These are phyloP conservation scores for Myriosclerotinia scirpicola DNA, from an alignment of 2,329 filamentous ascomycete species.

Conservation along the genomic window DNA sequence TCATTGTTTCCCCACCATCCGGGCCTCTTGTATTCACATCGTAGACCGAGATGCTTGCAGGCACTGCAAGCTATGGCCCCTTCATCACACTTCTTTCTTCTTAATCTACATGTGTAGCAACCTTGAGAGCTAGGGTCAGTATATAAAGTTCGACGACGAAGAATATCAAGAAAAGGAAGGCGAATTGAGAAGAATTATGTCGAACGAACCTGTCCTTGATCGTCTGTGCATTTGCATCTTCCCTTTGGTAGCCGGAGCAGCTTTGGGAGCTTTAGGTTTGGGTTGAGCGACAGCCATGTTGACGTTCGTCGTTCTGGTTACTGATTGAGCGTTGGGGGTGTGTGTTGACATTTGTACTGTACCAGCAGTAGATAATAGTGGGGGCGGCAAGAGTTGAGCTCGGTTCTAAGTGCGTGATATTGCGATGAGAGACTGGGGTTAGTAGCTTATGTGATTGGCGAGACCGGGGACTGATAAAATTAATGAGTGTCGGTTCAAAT, in stretches of 20 bases:
- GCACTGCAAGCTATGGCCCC: conserved; percentile 61
- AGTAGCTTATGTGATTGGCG: conserved; percentile 36
- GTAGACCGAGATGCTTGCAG: conserved; percentile 70
- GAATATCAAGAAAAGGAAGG: conserved; percentile 46
- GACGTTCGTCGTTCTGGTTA: conserved; percentile 39
- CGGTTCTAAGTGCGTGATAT: conserved; percentile 24
- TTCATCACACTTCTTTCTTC: conserved; percentile 70
- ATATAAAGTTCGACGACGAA: conserved; percentile 49
- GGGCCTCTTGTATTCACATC: conserved; percentile 94
- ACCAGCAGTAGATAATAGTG: conserved; percentile 33
- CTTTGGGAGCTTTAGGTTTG: conserved; percentile 60
- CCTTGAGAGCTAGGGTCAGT: conserved; percentile 45
- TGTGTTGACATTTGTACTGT: conserved; percentile 60
- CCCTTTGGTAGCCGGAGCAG: conserved; percentile 59
- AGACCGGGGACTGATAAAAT: conserved; percentile 42
- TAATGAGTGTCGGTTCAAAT: conserved; percentile 43
- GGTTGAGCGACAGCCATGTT: conserved; percentile 60
- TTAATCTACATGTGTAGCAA: conserved; percentile 67
- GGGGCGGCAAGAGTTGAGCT: conserved; percentile 31
- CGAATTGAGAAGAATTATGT: conserved; percentile 42
- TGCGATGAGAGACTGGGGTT: conserved; percentile 23
- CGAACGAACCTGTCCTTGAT: conserved; percentile 82
- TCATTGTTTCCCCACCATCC: conserved; percentile 98
- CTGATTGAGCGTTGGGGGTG: conserved; percentile 57
- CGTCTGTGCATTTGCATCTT: conserved; percentile 88